Evolutionary conservation across 2,329 filamentous ascomycete genomes (phyloP).

Genomic region (Aspergillus piperis): DNA sequence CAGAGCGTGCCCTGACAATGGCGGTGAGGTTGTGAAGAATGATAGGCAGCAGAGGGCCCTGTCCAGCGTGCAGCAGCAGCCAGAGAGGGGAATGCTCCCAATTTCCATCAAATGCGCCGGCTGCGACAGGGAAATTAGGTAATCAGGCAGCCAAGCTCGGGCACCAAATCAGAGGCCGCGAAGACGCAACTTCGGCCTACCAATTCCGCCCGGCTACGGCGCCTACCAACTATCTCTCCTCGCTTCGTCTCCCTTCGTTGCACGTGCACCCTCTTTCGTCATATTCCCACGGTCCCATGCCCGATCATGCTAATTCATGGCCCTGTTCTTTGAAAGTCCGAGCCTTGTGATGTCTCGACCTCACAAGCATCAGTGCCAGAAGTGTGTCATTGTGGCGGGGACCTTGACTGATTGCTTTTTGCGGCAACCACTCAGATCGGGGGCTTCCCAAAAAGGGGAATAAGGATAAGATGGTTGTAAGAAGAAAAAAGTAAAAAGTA

Average conservation of each 20-base stretch:
- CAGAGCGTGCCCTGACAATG: slow-evolving; percentile 14
- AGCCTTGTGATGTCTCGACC: slow-evolving; percentile 2
- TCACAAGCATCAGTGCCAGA: not conserved
- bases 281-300: slow-evolving; percentile 3
- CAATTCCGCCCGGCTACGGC: slow-evolving; percentile 18
- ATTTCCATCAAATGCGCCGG: slow-evolving; percentile 21
- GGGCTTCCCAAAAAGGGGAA: not conserved
- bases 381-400: not conserved
- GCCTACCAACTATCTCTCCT: slow-evolving; percentile 6
- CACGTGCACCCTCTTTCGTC: slow-evolving; percentile 7
- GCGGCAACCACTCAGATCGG: not conserved
- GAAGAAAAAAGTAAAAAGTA: not conserved
- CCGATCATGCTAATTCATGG: not conserved
- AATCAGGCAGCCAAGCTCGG: slow-evolving; percentile 18
- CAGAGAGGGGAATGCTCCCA: not conserved
- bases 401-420: not conserved
- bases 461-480: not conserved
- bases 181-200: slow-evolving; percentile 8
- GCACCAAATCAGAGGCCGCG: slow-evolving; percentile 14
- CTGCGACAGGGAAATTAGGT: slow-evolving; percentile 25
- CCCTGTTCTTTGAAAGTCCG: slow-evolving; percentile 5
- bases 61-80: slow-evolving; percentile 12
- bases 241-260: not conserved
- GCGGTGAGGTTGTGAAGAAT: slow-evolving; percentile 19
- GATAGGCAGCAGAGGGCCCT: slow-evolving; percentile 20